Percentiles rank a stretch among this genome's conserved stretches.
phyloP scores from a whole-genome alignment of 2,329 filamentous ascomycete species.

The Botrytis fabae region DNA sequence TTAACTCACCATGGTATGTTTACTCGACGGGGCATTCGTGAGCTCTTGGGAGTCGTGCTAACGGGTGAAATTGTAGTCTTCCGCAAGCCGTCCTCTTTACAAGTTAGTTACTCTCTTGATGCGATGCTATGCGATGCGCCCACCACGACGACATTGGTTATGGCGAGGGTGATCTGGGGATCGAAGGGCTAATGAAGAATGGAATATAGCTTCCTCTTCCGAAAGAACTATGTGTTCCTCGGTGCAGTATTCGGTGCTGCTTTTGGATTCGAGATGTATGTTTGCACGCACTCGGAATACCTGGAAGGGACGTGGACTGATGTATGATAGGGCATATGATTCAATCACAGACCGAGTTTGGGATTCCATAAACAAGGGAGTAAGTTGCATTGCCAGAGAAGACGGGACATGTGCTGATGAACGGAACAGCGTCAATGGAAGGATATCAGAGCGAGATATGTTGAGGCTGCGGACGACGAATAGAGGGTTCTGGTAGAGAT shows the following conservation, averaged over 20 bases:
- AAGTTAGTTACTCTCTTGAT: slow-evolving; percentile 38
- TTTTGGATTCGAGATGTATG: slow-evolving; percentile 93
- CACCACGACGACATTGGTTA: neutral
- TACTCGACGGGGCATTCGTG: too few species aligned
- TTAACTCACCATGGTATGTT: slow-evolving; percentile 22
- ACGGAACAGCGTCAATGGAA: slow-evolving; percentile 93
- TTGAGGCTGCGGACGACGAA: slow-evolving; percentile 68
- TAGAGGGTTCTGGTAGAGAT: slow-evolving; percentile 28
- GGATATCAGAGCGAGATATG: slow-evolving; percentile 91
- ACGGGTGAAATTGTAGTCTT: slow-evolving; percentile 8
- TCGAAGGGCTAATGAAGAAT: slow-evolving; percentile 26
- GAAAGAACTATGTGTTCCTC: slow-evolving; percentile 85
- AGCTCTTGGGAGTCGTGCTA: neutral
- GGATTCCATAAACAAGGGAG: slow-evolving; percentile 88
- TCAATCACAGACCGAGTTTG: slow-evolving; percentile 79
- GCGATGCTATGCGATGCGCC: slow-evolving; percentile 11
- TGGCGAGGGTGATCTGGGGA: neutral
- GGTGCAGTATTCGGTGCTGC: slow-evolving; percentile 81
- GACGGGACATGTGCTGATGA: slow-evolving; percentile 39
- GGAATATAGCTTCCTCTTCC: slow-evolving; percentile 70
- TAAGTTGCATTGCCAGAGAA: slow-evolving; percentile 54
- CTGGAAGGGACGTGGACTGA: slow-evolving; percentile 17
- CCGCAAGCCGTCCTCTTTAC: slow-evolving; percentile 36
- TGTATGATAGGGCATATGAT: slow-evolving; percentile 71
- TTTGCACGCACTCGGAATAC: slow-evolving; percentile 29